Percentiles rank a stretch among this genome's conserved stretches.
Evolutionary conservation across 305 asterid species (phyloP).

Genomic region (Fraxinus latifolia): DNA sequence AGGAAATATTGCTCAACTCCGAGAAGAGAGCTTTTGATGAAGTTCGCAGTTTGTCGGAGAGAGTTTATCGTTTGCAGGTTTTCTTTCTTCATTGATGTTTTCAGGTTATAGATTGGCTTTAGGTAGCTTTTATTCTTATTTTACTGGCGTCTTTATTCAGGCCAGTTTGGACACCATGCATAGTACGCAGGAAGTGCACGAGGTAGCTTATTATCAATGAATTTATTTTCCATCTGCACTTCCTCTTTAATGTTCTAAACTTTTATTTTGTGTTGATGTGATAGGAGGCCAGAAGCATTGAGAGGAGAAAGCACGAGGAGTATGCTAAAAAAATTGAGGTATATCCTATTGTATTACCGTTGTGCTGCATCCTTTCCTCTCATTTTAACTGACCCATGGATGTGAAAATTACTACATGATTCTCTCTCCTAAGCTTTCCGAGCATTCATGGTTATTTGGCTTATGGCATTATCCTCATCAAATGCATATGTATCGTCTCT

Average conservation of each 20-base stretch:
- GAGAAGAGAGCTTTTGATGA: conserved; percentile 93
- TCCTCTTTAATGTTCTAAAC: conserved; percentile 1
- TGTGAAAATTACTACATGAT: neutral
- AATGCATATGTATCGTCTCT: neutral
- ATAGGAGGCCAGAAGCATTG: conserved; percentile 73
- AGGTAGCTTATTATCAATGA: conserved; percentile 41
- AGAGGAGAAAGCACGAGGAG: conserved; percentile 73
- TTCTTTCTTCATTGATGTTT: neutral
- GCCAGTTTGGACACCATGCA: conserved; percentile 84
- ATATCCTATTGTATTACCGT: conserved; percentile 8
- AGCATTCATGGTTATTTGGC: conserved; percentile 3
- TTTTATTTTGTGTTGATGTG: conserved; percentile 15
- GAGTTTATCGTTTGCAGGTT: conserved; percentile 88
- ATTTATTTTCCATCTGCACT: conserved; percentile 7
- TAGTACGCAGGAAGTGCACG: conserved; percentile 81
- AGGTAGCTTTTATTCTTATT: conserved; percentile 4
- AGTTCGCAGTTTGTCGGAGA: conserved; percentile 74
- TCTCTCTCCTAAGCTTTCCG: conserved; percentile 3
- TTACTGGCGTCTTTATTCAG: conserved; percentile 33
- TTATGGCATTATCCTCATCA: neutral
- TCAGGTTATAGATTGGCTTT: neutral
- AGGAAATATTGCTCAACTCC: conserved; percentile 60
- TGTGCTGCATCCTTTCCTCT: conserved; percentile 11
- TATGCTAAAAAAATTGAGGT: conserved; percentile 68
- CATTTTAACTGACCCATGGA: neutral